These are phyloP conservation scores for Xylariaceae sp. DNA, from an alignment of 2,329 filamentous ascomycete genomes.

Conservation along the genomic window DNA sequence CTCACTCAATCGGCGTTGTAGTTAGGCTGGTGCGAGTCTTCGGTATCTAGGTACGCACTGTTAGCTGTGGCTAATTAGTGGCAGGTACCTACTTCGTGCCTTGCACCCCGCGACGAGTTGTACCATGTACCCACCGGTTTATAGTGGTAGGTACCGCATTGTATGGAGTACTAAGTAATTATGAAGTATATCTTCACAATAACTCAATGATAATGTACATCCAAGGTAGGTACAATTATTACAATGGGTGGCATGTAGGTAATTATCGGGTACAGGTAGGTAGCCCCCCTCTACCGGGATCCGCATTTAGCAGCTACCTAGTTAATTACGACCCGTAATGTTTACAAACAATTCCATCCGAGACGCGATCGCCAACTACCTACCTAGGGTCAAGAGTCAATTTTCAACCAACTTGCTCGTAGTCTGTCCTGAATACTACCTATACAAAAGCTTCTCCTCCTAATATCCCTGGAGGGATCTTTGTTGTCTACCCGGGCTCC, in stretches of 20 bases:
- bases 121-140: too few relatives aligned
- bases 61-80: not conserved
- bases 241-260: not conserved
- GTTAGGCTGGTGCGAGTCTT: not conserved
- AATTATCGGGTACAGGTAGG: too few relatives aligned
- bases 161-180: too few relatives aligned
- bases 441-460: not conserved
- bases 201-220: not conserved
- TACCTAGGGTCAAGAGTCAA: not conserved
- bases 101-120: too few relatives aligned
- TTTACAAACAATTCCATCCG: slow-evolving; percentile 20
- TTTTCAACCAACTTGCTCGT: slow-evolving; percentile 2
- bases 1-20: too few relatives aligned
- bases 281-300: too few relatives aligned
- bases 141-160: too few relatives aligned
- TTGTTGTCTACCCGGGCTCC: slow-evolving; percentile 1
- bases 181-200: too few relatives aligned
- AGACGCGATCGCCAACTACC: slow-evolving; percentile 22
- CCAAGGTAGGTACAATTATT: too few relatives aligned
- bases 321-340: slow-evolving; percentile 11
- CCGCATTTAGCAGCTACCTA: too few relatives aligned
- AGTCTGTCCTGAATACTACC: not conserved
- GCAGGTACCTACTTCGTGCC: not conserved
- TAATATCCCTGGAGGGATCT: not conserved
- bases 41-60: not conserved